Base-by-base conservation (phyloP, 2,329 filamentous ascomycete genomes). In the Hypoxylon sp. region DNA sequence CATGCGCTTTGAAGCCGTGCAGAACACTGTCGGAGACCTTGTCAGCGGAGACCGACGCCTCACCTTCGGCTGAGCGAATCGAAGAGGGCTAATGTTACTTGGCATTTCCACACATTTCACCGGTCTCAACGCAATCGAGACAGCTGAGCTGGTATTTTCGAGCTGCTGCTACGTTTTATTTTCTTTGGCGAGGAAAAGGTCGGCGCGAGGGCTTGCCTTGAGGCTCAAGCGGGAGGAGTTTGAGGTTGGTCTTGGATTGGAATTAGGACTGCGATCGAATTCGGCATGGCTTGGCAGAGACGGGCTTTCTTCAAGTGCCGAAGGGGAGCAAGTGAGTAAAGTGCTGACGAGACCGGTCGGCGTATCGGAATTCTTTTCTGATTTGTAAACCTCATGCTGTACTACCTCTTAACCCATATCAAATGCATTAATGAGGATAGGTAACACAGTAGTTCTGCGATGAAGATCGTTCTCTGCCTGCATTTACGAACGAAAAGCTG, bases 1-100 rank as follows among this genome's bases (percentile, higher is more conserved):
- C 33, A 79, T 78, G 62, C 74, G 77, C 3, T 82, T 83, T 49
- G 65, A 70, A 46, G 49, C 52, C 16, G 62, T 68, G 32, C 62
- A 64, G 61, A 54, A 28, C 9, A 57, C 26, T 28, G 42, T 63
- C 16, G 6, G 30, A 24, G 30, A 60, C 44, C 7, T 68, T 24
- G 28, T 68, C 24, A 63, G 58, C 55, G 55, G 57, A 18, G 36
- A 66, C 52, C 46, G 48, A 38, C 51, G 32, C 44, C 59, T 68
- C 33, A 65, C 49, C n/a, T 64, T 61, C 33, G 20, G 42, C 53
- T 60, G 38, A 30, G 36, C 20, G 24, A 26, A 51, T 33, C 42
- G 28, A 46, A 46, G 14, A 14, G 2, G 24, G n/a, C 42, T 12
- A 30, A 46, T 33, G 20, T 4, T 8, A 8, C 30, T 16, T 40